Conservation (phyloP, 306 rosid species). For the Astragalus glycyphyllos region DNA sequence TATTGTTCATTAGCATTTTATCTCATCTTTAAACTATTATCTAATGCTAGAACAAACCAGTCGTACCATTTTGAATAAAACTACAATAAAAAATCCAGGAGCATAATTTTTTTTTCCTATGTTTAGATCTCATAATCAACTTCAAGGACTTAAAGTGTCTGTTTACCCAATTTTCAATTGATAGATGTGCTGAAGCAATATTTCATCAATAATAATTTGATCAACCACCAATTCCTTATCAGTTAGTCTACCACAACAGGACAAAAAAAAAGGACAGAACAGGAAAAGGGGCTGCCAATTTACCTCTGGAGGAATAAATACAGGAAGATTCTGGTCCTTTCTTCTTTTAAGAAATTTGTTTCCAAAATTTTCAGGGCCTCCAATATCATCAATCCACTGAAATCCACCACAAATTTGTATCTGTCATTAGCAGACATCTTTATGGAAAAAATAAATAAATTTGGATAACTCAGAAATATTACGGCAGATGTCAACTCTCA, state of each 20-base stretch:
- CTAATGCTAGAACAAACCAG: conserved; percentile 17
- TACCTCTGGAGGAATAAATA: conserved; percentile 89
- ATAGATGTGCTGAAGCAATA: conserved; percentile 26
- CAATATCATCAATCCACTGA: conserved; percentile 93
- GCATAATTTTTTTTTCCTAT: conserved; percentile 9
- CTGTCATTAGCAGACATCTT: conserved; percentile 28
- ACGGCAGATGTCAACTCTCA: conserved; percentile 35
- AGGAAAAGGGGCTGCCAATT: conserved; percentile 34
- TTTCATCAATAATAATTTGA: conserved; percentile 29
- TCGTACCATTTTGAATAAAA: neutral
- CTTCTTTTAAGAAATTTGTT: conserved; percentile 63
- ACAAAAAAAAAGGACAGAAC: conserved; percentile 22
- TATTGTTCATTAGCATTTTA: conserved; percentile 18
- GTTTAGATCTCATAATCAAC: neutral
- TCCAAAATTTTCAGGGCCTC: conserved; percentile 83
- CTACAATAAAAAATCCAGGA: neutral
- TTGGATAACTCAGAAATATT: conserved; percentile 19
- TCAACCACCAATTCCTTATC: conserved; percentile 19
- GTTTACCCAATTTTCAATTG: conserved; percentile 2
- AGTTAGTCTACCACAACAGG: conserved; percentile 30
- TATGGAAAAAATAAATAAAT: neutral
- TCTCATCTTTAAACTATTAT: neutral
- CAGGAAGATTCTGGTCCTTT: conserved; percentile 74
- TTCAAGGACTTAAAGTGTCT: neutral
- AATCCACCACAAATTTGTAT: conserved; percentile 36